Percentiles rank a stretch among this genome's conserved stretches.
phyloP scores from a whole-genome alignment of 2,329 filamentous ascomycete species.

The Geosmithia flava region DNA sequence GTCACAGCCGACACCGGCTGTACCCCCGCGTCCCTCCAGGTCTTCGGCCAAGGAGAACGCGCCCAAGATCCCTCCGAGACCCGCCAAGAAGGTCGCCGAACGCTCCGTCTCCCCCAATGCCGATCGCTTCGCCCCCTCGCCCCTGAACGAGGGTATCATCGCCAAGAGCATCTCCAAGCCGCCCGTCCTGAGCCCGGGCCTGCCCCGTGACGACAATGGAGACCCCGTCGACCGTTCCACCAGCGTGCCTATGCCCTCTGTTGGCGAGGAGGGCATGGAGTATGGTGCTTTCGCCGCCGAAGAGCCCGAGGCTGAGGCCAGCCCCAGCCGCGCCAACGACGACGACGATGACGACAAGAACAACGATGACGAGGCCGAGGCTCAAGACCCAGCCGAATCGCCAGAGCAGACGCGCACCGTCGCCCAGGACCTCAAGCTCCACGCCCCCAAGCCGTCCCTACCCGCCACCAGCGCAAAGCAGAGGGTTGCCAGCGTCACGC shows the following conservation, averaged over 20 bases:
- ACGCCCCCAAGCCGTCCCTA: slow-evolving; percentile 81
- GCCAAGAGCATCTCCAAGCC: slow-evolving; percentile 24
- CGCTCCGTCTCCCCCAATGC: slow-evolving; percentile 67
- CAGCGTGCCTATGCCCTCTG: slow-evolving; percentile 70
- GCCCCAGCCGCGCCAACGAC: slow-evolving; percentile 3
- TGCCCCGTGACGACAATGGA: slow-evolving; percentile 19
- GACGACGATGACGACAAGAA: not conserved
- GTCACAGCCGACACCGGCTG: slow-evolving; percentile 34
- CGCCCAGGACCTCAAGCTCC: slow-evolving; percentile 69
- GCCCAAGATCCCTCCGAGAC: slow-evolving; percentile 71
- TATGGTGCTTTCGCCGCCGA: slow-evolving; percentile 54
- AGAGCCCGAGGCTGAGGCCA: slow-evolving; percentile 10
- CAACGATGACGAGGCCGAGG: slow-evolving; percentile 6
- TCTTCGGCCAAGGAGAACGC: slow-evolving; percentile 32
- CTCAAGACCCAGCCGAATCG: slow-evolving; percentile 27
- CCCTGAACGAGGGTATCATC: slow-evolving; percentile 61
- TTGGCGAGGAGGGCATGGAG: slow-evolving; percentile 84
- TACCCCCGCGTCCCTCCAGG: slow-evolving; percentile 45
- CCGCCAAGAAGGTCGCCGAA: slow-evolving; percentile 54
- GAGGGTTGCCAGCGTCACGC: slow-evolving; percentile 71
- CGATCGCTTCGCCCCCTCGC: slow-evolving; percentile 73
- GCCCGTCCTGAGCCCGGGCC: slow-evolving; percentile 18
- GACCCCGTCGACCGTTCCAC: slow-evolving; percentile 45
- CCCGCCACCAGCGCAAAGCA: slow-evolving; percentile 72
- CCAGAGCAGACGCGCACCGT: slow-evolving; percentile 69